Base-by-base conservation (phyloP, 495 filamentous ascomycete genomes). In the Neurospora sp. region DNA sequence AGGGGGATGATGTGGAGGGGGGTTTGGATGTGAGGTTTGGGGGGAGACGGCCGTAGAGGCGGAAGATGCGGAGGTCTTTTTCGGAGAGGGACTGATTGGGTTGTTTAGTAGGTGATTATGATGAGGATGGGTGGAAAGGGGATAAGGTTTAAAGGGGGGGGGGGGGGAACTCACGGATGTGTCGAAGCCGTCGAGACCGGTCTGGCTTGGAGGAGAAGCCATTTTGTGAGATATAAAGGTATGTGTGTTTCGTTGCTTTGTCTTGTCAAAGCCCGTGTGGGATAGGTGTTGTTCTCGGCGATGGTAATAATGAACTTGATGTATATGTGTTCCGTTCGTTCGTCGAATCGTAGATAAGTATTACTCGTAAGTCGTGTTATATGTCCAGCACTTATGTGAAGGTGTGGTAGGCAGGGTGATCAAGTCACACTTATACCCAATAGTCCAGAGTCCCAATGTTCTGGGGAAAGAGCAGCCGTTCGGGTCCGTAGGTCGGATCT, bases 41-140 rank as follows among this genome's bases (percentile, higher is more conserved):
- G 39, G 94, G 94, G 72, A 96, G 88, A 82, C 96, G 96, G 82
- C 94, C 94, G 81, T 98, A 98, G 62, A 96, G 90, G 71, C 93
- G 92, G 84, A 97, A 90, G 74, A 97, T 72, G 28, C 74, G 73
- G 19, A 21, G 38, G 9, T 77, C 75, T 13, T 75, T 37, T 9
- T 28, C 21, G 39, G 21, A 24, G 36, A n/a, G 34, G 34, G 40
- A 62, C 54, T 62, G 15, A 6, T 62, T 17, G 28, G 13, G 28
- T 7, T 31, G 2, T 1, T 28, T 59, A 54, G 45, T 24, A 24
- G 10, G 21, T 24, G 11, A 15, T 24, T 10, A 6, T 28, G 21
- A 45, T 7, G 21, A 15, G n/a, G 45, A 28, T 6, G n/a, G 48
- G 11, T 28, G 21, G 48, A 28, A 13, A 6, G 48, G 10, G 21